Base-by-base conservation (phyloP, 2,329 filamentous ascomycete species). In the Trichoderma koningiopsis region DNA sequence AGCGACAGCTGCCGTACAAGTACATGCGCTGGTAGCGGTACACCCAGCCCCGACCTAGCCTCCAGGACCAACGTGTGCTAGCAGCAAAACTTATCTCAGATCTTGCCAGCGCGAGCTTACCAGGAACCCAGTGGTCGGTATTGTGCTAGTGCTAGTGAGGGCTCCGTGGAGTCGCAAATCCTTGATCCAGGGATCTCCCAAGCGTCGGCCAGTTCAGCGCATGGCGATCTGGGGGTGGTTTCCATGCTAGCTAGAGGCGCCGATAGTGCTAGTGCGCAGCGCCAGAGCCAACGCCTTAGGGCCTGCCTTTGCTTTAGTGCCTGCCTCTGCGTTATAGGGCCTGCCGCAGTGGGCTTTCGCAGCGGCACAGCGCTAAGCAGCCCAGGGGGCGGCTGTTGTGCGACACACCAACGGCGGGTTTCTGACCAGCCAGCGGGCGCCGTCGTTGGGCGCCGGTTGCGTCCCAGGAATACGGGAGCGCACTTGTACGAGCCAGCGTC, bases 351-450 rank as follows among this genome's bases (percentile, higher is more conserved):
- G 47, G 47, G 60, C 49, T 27, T 49, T 31, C 29, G 61, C 24
- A 29, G 11, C 24, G 19, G 22, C 27, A n/a, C 49, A 24, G 31
- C 22, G 56, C 56, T 58, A 58, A 27, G 33, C 33, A 19, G 27
- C 29, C 55, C 55, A 57, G 55, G 55, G 47, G 56, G 47, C 64
- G 64, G 67, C 55, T 53, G 52, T 69, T 69, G 68, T 63, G 68
- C 60, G 53, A 64, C 68, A 69, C 68, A 69, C 68, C 68, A 69
- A 22, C 29, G 31, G 68, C 60, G 59, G 52, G 40, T 64, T 69
- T 65, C 53, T 40, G 22, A 35, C 57, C 43, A 35, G 31, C 59
- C 53, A 49, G 55, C 55, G 37, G 53, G 56, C 56, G 68, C 37
- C 56, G 29, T 63, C 64, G 68, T 49, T 68, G 62, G 63, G 29